phyloP scores from a whole-genome alignment of 2,329 filamentous ascomycete genomes.

The Xylaria sp. region DNA sequence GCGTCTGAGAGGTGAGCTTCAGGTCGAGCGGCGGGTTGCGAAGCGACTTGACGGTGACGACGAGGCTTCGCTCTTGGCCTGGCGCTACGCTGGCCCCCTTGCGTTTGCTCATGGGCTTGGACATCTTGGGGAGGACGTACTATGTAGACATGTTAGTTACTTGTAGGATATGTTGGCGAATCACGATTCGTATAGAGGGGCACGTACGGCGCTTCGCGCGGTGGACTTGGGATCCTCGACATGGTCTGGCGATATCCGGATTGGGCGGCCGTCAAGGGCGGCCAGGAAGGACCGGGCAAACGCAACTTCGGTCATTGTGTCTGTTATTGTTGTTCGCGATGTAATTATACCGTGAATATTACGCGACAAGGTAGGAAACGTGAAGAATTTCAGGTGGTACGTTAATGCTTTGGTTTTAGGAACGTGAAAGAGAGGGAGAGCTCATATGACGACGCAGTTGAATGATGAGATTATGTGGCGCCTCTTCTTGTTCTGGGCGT shows the following conservation, averaged over 20 bases:
- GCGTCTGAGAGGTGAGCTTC: constrained; percentile 55
- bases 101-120: constrained; percentile 49
- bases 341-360: neutral
- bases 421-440: neutral
- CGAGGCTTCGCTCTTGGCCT: constrained; percentile 48
- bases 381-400: neutral
- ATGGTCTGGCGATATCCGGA: constrained; percentile 83
- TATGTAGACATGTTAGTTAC: constrained; percentile 31
- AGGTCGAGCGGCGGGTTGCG: constrained; percentile 69
- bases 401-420: neutral
- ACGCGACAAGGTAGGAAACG: neutral
- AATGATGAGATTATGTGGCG: constrained; percentile 5
- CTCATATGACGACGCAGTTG: constrained; percentile 2
- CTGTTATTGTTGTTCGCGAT: neutral
- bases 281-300: constrained; percentile 83
- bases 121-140: constrained; percentile 68
- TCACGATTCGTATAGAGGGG: neutral
- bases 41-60: constrained; percentile 66
- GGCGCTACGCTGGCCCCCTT: constrained; percentile 38
- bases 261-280: constrained; percentile 69
- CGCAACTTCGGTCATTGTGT: constrained; percentile 69
- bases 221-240: constrained; percentile 79
- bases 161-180: neutral
- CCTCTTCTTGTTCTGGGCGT: too few species aligned
- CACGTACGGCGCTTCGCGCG: constrained; percentile 66